Percentiles rank a stretch among this genome's conserved stretches.
These are phyloP conservation scores for Aplosporella prunicola DNA, from an alignment of 2,329 filamentous ascomycete species.

Conservation along the genomic window DNA sequence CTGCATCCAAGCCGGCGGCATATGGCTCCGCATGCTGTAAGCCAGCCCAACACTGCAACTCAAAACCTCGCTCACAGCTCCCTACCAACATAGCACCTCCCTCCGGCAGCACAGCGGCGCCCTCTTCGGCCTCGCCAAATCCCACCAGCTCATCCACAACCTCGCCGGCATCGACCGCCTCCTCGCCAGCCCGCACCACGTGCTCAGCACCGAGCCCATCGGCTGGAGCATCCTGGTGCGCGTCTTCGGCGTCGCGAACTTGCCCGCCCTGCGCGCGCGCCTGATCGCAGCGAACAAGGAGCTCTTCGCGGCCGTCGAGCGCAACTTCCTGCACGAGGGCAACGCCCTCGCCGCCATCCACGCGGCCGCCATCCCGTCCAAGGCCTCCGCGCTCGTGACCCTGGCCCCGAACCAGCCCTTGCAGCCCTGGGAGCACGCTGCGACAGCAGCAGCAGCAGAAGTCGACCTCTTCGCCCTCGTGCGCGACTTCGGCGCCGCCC, in stretches of 20 bases:
- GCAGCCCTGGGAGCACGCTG: slow-evolving; percentile 1
- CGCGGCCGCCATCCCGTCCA: neutral
- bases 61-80: neutral
- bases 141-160: slow-evolving; percentile 8
- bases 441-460: neutral
- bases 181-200: slow-evolving; percentile 4
- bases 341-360: neutral
- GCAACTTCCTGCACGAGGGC: slow-evolving; percentile 2
- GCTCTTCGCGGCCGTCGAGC: slow-evolving; percentile 4
- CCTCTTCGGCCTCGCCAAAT: slow-evolving; percentile 3
- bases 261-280: slow-evolving; percentile 1
- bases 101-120: slow-evolving; percentile 2
- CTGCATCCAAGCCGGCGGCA: slow-evolving; percentile 1
- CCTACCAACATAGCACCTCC: neutral
- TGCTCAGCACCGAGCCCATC: slow-evolving; percentile 5
- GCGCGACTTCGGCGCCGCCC: slow-evolving; percentile 10
- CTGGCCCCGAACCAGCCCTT: neutral
- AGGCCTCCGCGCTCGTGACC: neutral
- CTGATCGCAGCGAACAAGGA: neutral
- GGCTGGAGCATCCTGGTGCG: slow-evolving; percentile 6
- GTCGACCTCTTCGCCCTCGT: slow-evolving; percentile 9
- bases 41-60: neutral
- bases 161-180: slow-evolving; percentile 3
- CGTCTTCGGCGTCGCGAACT: slow-evolving; percentile 5
- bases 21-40: slow-evolving; percentile 8